A percentile compares a stretch with the other conserved stretches of the same genome.
Evolutionary conservation across 257 asterid genomes (phyloP).

Genomic region (Buddleja alternifolia): DNA sequence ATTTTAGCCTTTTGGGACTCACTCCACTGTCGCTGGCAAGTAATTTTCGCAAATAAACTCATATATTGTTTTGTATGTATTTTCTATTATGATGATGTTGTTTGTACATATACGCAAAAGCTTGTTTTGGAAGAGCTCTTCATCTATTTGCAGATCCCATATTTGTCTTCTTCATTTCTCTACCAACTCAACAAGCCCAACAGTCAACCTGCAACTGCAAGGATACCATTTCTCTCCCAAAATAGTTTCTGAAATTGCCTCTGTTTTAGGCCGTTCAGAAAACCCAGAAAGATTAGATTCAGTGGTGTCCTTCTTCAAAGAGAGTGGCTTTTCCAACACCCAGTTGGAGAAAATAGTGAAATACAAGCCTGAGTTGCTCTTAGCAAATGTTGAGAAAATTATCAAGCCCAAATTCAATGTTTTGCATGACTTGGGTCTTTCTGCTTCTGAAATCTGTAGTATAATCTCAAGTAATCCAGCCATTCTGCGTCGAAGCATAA

Average conservation of each 20-base stretch:
- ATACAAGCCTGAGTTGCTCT: slow-evolving; percentile 21
- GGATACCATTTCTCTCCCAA: slow-evolving; percentile 38
- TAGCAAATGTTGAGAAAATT: slow-evolving; percentile 25
- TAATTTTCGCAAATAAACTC: too few species aligned
- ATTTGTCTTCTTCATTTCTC: slow-evolving; percentile 19
- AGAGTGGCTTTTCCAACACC: slow-evolving; percentile 43
- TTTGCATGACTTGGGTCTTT: slow-evolving; percentile 48
- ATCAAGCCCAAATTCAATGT: slow-evolving; percentile 49
- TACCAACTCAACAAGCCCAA: slow-evolving; percentile 20
- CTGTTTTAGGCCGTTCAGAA: slow-evolving; percentile 21
- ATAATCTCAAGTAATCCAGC: slow-evolving; percentile 33
- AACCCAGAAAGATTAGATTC: slow-evolving; percentile 34
- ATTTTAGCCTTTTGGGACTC: too few species aligned
- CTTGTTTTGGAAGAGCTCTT: slow-evolving; percentile 1
- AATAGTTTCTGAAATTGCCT: slow-evolving; percentile 34
- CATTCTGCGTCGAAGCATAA: slow-evolving; percentile 29
- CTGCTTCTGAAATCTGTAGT: slow-evolving; percentile 26
- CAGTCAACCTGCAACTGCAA: not conserved
- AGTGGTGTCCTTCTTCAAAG: slow-evolving; percentile 34
- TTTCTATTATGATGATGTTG: slow-evolving; percentile 9
- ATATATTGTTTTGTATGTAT: not conserved
- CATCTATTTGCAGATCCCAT: not conserved
- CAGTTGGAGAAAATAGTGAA: slow-evolving; percentile 44
- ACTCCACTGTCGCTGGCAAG: too few species aligned
- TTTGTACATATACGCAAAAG: not conserved